Evolutionary conservation across 371 early-diverging fungal species (phyloP).

Genomic region (Mortierella sp.): DNA sequence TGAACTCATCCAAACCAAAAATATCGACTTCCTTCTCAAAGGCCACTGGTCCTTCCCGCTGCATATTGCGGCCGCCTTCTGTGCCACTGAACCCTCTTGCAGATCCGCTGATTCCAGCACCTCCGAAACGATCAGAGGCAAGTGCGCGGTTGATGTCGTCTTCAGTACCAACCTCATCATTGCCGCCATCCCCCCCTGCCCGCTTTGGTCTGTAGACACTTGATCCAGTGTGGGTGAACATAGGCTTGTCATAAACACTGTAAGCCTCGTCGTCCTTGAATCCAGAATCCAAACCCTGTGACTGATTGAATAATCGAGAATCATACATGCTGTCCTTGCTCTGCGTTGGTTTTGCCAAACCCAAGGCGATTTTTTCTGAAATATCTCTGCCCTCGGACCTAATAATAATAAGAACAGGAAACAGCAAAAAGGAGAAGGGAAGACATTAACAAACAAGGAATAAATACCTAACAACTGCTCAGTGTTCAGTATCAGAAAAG

Average conservation of each 20-base stretch:
- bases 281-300: constrained; percentile 86
- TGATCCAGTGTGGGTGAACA: constrained; percentile 79
- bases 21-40: constrained; percentile 84
- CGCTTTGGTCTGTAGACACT: constrained; percentile 88
- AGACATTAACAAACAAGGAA: constrained; percentile 5
- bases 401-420: not conserved
- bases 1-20: constrained; percentile 72
- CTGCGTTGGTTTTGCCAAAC: constrained; percentile 90
- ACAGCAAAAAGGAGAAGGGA: constrained; percentile 1
- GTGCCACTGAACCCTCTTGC: constrained; percentile 75
- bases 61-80: constrained; percentile 61
- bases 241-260: constrained; percentile 89
- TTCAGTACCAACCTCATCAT: constrained; percentile 73
- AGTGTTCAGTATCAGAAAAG: not conserved
- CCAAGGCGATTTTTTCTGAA: constrained; percentile 97
- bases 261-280: constrained; percentile 92
- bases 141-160: constrained; percentile 81
- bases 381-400: constrained; percentile 90
- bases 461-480: not conserved
- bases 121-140: constrained; percentile 75
- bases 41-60: constrained; percentile 87
- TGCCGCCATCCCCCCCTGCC: constrained; percentile 67
- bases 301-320: constrained; percentile 92
- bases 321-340: constrained; percentile 94
- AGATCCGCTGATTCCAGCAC: constrained; percentile 48